Percentiles rank a stretch among this genome's conserved stretches.
Evolutionary conservation across 2,329 filamentous ascomycete genomes (phyloP).

Genomic region (Hymenoscyphus salicellus): DNA sequence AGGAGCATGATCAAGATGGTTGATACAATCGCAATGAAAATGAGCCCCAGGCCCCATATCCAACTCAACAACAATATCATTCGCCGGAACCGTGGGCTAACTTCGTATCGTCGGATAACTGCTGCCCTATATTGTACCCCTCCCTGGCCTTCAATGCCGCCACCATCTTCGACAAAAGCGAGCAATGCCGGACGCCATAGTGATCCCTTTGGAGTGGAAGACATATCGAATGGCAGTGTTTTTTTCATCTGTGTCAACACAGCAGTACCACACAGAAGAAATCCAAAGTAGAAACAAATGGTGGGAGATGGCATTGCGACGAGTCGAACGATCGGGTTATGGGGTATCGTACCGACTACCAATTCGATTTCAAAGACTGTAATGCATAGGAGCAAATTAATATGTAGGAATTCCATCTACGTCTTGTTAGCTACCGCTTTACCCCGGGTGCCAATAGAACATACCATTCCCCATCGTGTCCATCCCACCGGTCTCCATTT

Average conservation of each 20-base stretch:
- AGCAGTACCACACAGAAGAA: slow-evolving; percentile 24
- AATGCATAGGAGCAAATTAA: slow-evolving; percentile 29
- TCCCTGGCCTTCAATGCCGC: slow-evolving; percentile 30
- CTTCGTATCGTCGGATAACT: slow-evolving; percentile 29
- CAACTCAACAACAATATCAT: slow-evolving; percentile 30
- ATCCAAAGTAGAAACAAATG: slow-evolving; percentile 29
- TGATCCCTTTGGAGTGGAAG: slow-evolving; percentile 29
- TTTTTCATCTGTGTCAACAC: slow-evolving; percentile 23
- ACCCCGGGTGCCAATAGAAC: slow-evolving; percentile 1
- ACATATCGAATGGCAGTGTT: slow-evolving; percentile 31
- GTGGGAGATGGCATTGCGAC: slow-evolving; percentile 32
- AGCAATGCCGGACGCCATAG: slow-evolving; percentile 27
- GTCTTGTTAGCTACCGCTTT: neutral
- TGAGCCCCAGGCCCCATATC: slow-evolving; percentile 34
- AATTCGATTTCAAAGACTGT: slow-evolving; percentile 30
- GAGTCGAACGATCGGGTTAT: slow-evolving; percentile 26
- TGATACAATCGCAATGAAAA: slow-evolving; percentile 26
- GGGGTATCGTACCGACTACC: slow-evolving; percentile 25
- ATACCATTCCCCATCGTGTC: slow-evolving; percentile 32
- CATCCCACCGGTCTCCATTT: slow-evolving; percentile 31
- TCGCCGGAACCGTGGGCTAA: slow-evolving; percentile 26
- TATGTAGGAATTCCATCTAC: slow-evolving; percentile 25
- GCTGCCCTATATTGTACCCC: slow-evolving; percentile 27
- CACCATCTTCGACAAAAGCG: slow-evolving; percentile 29
- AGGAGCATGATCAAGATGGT: slow-evolving; percentile 30